These are phyloP conservation scores for Whalleya microplaca DNA, from an alignment of 2,329 filamentous ascomycete genomes.

Conservation along the genomic window DNA sequence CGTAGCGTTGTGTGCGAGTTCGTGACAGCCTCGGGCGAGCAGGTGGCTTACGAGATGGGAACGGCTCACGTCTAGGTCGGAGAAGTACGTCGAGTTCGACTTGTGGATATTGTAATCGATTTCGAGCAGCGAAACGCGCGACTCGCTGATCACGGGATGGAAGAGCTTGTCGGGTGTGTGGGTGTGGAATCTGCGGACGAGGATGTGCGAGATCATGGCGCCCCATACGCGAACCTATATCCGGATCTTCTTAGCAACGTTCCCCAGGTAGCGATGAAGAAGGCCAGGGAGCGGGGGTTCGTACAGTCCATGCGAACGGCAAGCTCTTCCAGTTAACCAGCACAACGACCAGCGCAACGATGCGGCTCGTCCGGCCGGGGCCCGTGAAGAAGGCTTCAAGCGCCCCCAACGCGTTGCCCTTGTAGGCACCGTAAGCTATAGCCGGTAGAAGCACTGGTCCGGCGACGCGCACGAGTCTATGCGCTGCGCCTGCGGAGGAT, in stretches of 20 bases:
- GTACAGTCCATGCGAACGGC: slow-evolving; percentile 76
- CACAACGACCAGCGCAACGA: slow-evolving; percentile 58
- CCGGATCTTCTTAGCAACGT: slow-evolving; percentile 5
- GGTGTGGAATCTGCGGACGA: slow-evolving; percentile 51
- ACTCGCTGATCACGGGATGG: slow-evolving; percentile 68
- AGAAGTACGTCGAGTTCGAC: slow-evolving; percentile 83
- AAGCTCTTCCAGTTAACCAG: slow-evolving; percentile 73
- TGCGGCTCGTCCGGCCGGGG: slow-evolving; percentile 56
- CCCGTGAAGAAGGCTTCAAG: slow-evolving; percentile 54
- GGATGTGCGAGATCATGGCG: slow-evolving; percentile 57
- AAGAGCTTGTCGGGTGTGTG: slow-evolving; percentile 70
- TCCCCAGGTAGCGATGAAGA: background rate
- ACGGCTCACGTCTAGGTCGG: slow-evolving; percentile 82
- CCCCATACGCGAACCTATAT: slow-evolving; percentile 61
- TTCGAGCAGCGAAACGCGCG: slow-evolving; percentile 72
- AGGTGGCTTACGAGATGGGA: slow-evolving; percentile 78
- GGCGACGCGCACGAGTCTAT: slow-evolving; percentile 24
- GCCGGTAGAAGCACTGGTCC: slow-evolving; percentile 48
- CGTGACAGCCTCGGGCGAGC: slow-evolving; percentile 60
- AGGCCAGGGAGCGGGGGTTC: slow-evolving; percentile 33
- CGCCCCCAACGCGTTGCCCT: slow-evolving; percentile 46
- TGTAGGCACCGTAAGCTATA: slow-evolving; percentile 51
- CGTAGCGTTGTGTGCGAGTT: slow-evolving; percentile 52
- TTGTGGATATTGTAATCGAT: slow-evolving; percentile 89
- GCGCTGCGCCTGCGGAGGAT: slow-evolving; percentile 29